Conservation (phyloP, 2,329 filamentous ascomycete genomes). For the Talaromyces atroroseus region DNA sequence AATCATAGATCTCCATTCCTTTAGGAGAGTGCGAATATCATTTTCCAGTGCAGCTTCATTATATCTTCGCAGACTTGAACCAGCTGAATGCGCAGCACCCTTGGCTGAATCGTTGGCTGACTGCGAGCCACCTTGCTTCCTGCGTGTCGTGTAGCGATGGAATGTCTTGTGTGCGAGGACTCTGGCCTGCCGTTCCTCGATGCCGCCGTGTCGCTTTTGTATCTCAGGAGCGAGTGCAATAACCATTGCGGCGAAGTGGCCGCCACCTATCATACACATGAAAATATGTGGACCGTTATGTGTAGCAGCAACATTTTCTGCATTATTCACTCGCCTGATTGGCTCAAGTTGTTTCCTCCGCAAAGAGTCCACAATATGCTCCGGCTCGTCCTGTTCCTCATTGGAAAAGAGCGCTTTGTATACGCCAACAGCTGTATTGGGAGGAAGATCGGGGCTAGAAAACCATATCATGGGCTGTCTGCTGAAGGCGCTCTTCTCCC, state of each 20-base stretch:
- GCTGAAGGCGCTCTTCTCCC: constrained; percentile 51
- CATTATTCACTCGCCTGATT: constrained; percentile 28
- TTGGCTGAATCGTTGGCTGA: constrained; percentile 93
- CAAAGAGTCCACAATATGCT: constrained; percentile 62
- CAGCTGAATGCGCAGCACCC: constrained; percentile 87
- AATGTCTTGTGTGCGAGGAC: constrained; percentile 96
- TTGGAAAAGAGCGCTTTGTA: constrained; percentile 76
- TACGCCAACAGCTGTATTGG: constrained; percentile 74
- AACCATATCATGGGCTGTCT: constrained; percentile 84
- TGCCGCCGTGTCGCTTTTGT: constrained; percentile 61
- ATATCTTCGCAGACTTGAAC: constrained; percentile 81
- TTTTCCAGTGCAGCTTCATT: constrained; percentile 86
- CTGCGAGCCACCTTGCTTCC: constrained; percentile 94
- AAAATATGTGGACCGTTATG: constrained; percentile 71
- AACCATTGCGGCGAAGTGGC: constrained; percentile 95
- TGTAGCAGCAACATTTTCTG: constrained; percentile 36
- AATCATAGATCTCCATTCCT: constrained; percentile 80
- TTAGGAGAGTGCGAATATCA: constrained; percentile 77
- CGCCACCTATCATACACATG: constrained; percentile 96
- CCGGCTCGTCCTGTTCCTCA: constrained; percentile 61
- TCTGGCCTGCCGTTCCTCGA: constrained; percentile 76
- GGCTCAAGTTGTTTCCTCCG: constrained; percentile 71
- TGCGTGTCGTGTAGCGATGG: constrained; percentile 89
- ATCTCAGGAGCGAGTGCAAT: constrained; percentile 79
- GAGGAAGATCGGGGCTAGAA: constrained; percentile 65